phyloP scores from a whole-genome alignment of 2,329 filamentous ascomycete species.

The Colletotrichum lindemuthianum region DNA sequence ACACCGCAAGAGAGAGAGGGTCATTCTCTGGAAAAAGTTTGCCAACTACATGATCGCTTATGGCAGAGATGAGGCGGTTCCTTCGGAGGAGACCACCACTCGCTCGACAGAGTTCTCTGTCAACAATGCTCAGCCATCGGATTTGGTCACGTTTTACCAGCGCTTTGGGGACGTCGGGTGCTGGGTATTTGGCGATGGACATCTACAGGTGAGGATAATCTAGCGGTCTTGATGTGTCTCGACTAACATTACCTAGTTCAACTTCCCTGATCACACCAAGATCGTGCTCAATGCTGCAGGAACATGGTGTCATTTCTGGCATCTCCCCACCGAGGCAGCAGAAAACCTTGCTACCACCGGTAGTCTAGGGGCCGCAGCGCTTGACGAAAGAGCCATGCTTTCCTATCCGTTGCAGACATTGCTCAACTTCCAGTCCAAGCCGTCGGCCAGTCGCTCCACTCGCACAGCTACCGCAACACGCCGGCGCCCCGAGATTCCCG shows the following conservation, averaged over 20 bases:
- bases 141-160: conserved; percentile 83
- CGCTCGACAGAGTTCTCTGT: conserved; percentile 43
- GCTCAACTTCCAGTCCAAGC: conserved; percentile 71
- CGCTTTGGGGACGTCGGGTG: conserved; percentile 82
- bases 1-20: conserved; percentile 72
- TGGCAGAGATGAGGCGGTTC: conserved; percentile 73
- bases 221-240: background rate
- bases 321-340: conserved; percentile 77
- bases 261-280: conserved; percentile 90
- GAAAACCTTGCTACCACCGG: conserved; percentile 71
- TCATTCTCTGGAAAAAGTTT: conserved; percentile 78
- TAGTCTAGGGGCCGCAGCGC: conserved; percentile 75
- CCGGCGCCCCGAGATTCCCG: conserved; percentile 68
- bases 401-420: conserved; percentile 79
- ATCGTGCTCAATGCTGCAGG: conserved; percentile 80
- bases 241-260: conserved; percentile 67
- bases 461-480: conserved; percentile 59
- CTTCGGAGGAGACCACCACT: conserved; percentile 57
- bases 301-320: conserved; percentile 81
- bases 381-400: conserved; percentile 76
- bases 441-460: conserved; percentile 51
- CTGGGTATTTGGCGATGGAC: conserved; percentile 84
- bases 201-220: conserved; percentile 69
- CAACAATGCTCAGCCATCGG: conserved; percentile 51
- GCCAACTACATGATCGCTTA: conserved; percentile 80